Evolutionary conservation across 2,329 filamentous ascomycete species (phyloP), one percentile per base, ranked within the genome.

Genomic region (Geosmithia putterillii): DNA sequence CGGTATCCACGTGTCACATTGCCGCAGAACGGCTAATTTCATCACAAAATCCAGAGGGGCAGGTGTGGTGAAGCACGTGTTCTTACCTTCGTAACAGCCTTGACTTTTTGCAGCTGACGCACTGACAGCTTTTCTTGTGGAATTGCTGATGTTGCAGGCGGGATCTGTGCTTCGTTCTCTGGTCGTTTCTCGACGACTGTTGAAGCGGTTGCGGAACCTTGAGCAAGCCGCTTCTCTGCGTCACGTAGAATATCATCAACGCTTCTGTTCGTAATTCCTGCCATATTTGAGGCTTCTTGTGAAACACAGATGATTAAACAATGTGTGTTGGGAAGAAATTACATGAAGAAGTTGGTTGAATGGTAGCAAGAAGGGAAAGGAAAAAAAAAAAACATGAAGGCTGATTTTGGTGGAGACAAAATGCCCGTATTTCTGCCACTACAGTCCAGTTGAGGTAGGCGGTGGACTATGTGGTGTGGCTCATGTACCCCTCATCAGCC

Each of bases 1-100:
- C 53, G 47, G 53, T 55, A 52, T 54, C 57, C 54, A 60, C 55
- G 55, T 57, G 60, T 65, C 63, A 65, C 55, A 40, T 48, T 52
- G 55, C 55, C 56, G 48, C 54, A 49, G 57, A 52, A 52, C 41
- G 58, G 57, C 57, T 55, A 52, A 47, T 57, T 54, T 68, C 65
- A 67, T 68, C 65, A 65, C 50, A 44, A 50, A 15, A 22, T 12
- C 4, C 10, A 9, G 15, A 32, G 28, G 28, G 28, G 28, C 10
- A 32, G 15, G 28, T 32, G 3, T 32, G 28, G 5, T 7, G n/a
- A n/a, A n/a, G n/a, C 17, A 14, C 14, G n/a, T 12, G 21, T 9
- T 41, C 51, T 56, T 52, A 61, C 59, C 56, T 60, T 60, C 42
- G 48, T 39, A 28, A 37, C 17, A 20, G 42, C 40, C 22, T 44